Evolutionary conservation across 129 eudicot genomes (phyloP).

Genomic region (Flaveria trinervia): DNA sequence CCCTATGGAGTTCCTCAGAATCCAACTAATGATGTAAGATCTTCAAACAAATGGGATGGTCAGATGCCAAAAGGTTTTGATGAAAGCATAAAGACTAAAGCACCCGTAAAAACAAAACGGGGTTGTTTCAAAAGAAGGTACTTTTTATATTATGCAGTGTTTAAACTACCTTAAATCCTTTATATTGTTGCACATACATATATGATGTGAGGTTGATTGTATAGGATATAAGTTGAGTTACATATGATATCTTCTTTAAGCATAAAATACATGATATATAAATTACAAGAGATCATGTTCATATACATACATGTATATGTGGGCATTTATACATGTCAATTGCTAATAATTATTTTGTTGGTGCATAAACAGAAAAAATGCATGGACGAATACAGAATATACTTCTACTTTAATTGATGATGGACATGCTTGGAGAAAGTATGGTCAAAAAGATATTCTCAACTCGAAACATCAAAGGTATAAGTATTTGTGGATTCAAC

Average conservation of each 20-base stretch:
- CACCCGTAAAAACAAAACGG: conserved; percentile 38
- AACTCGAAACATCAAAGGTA: conserved; percentile 60
- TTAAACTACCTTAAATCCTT: not conserved
- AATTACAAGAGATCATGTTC: not conserved
- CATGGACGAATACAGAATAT: conserved; percentile 24
- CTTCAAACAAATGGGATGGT: not conserved
- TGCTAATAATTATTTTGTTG: not conserved
- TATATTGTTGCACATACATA: not conserved
- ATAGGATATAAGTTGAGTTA: not conserved
- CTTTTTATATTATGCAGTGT: not conserved
- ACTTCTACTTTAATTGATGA: conserved; percentile 46
- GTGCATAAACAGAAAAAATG: conserved; percentile 39
- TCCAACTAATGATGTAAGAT: conserved; percentile 13
- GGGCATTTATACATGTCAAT: not conserved
- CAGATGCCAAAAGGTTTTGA: conserved; percentile 33
- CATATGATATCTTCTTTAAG: not conserved
- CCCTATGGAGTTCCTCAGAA: conserved; percentile 25
- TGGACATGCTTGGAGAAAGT: conserved; percentile 83
- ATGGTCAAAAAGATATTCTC: conserved; percentile 71
- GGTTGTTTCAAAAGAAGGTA: conserved; percentile 74
- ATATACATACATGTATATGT: not conserved
- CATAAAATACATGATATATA: not conserved
- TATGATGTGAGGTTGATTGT: not conserved
- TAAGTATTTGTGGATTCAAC: not conserved
- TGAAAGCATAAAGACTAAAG: conserved; percentile 28